Conservation (phyloP, 495 filamentous ascomycete species). For the Evernia prunastri region DNA sequence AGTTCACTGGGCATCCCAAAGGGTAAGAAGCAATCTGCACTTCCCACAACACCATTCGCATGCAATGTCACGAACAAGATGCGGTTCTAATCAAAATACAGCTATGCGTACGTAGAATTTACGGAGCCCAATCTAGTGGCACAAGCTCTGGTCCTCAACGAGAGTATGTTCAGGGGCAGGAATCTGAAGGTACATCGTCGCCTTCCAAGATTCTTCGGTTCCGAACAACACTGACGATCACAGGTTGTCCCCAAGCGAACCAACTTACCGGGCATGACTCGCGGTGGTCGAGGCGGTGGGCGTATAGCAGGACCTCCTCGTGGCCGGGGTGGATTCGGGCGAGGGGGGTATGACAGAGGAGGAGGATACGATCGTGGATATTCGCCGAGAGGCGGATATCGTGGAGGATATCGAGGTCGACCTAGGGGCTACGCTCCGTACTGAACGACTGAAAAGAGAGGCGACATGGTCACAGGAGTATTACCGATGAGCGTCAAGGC, state of each 20-base stretch:
- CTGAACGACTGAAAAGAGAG: conserved; percentile 36
- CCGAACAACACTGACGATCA: neutral
- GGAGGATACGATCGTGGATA: conserved; percentile 52
- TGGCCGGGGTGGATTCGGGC: conserved; percentile 43
- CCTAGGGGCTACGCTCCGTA: conserved; percentile 79
- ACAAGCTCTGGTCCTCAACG: conserved; percentile 90
- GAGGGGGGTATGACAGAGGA: conserved; percentile 53
- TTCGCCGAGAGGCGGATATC: conserved; percentile 62
- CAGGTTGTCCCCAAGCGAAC: conserved; percentile 95
- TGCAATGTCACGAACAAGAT: conserved; percentile 1
- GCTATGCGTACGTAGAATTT: conserved; percentile 99
- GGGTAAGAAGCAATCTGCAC: conserved; percentile 58
- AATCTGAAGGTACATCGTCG: conserved; percentile 73
- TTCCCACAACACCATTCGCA: conserved; percentile 17
- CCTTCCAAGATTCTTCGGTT: neutral
- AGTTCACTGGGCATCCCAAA: conserved; percentile 97
- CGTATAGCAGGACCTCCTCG: conserved; percentile 37
- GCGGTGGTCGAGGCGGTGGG: conserved; percentile 62
- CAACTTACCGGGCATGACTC: conserved; percentile 89
- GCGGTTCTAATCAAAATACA: conserved; percentile 33
- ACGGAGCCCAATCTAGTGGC: conserved; percentile 89
- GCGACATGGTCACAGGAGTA: neutral
- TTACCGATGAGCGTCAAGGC: neutral
- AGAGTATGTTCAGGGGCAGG: conserved; percentile 90
- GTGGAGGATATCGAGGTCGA: conserved; percentile 71